Base-by-base conservation (phyloP, 148 eudicot genomes). In the Pharnaceum exiguum region DNA sequence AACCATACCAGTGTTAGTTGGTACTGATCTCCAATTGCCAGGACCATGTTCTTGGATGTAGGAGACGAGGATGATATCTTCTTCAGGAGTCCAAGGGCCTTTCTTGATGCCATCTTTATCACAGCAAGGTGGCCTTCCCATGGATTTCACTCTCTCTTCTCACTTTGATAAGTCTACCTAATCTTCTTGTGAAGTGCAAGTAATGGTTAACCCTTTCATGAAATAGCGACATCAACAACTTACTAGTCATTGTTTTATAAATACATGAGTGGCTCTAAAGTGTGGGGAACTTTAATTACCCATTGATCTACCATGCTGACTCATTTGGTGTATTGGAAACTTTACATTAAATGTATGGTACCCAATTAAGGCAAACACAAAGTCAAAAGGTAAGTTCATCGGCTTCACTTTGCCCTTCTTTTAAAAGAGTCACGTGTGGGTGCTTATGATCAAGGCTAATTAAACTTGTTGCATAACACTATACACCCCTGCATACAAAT, bases 11-110 rank as follows among this genome's bases (percentile, higher is more conserved):
- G 89, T 83, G 38, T 83, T 83, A 7, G 82, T 77, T 46, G 89
- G 89, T 1, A 83, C 85, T 1, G 85, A 71, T 67, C 89, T 75
- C 89, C 89, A 83, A 17, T 83, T 83, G 40, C 85, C 89, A 29
- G 89, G 89, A 49, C 89, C 89, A 52, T 83, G 82, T 63, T 83
- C 78, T 75, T 83, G 89, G 56, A 83, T 72, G 43, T 83, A 83
- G 17, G 89, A 76, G 36, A 83, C 85, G 18, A 83, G 69, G 21
- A 83, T 77, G 59, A 83, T 83, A 38, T 83, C 89, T 75, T 83
- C 89, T 62, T 83, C 89, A 46, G 89, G 89, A 29, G 89, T 83
- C 89, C 89, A 83, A 25, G 89, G 89, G 51, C 89, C 89, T 75
- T 83, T 83, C 78, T 83, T 83, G 72, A 83, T 77, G 23, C 85